Evolutionary conservation across 805 yeast species (phyloP).

Genomic region (Saccharomycopsis fibuligera): DNA sequence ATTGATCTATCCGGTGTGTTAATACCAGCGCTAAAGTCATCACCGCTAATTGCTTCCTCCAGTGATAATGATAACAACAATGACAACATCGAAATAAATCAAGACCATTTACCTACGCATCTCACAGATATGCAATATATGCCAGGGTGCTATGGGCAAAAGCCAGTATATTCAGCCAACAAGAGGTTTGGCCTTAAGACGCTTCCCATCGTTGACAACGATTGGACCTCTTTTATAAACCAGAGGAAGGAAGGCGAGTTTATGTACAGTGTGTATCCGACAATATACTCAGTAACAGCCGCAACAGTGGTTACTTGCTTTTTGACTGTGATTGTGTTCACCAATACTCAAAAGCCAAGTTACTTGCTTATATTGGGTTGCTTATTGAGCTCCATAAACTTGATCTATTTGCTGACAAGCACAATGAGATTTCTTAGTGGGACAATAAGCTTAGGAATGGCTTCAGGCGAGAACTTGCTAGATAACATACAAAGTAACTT

Average conservation of each 20-base stretch:
- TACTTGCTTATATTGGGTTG: conserved; percentile 44
- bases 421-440: conserved; percentile 39
- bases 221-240: conserved; percentile 43
- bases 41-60: too few relatives aligned
- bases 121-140: conserved; percentile 22
- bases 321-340: conserved; percentile 54
- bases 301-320: conserved; percentile 61
- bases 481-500: conserved; percentile 35
- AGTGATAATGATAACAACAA: not conserved
- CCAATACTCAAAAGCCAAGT: conserved; percentile 60
- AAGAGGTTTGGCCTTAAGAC: conserved; percentile 25
- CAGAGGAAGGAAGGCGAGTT: conserved; percentile 33
- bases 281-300: conserved; percentile 54
- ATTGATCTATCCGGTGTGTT: conserved; percentile 2
- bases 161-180: conserved; percentile 33
- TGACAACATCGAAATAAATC: not conserved
- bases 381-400: conserved; percentile 46
- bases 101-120: not conserved
- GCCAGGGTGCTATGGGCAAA: conserved; percentile 30
- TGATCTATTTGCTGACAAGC: conserved; percentile 43
- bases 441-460: conserved; percentile 33
- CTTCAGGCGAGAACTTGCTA: conserved; percentile 38
- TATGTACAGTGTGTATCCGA: conserved; percentile 55
- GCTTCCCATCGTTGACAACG: conserved; percentile 38
- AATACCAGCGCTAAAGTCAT: conserved; percentile 5